Percentiles rank a stretch among this genome's conserved stretches.
phyloP scores from a whole-genome alignment of 345 rosid genomes.

The Triadica sebifera region DNA sequence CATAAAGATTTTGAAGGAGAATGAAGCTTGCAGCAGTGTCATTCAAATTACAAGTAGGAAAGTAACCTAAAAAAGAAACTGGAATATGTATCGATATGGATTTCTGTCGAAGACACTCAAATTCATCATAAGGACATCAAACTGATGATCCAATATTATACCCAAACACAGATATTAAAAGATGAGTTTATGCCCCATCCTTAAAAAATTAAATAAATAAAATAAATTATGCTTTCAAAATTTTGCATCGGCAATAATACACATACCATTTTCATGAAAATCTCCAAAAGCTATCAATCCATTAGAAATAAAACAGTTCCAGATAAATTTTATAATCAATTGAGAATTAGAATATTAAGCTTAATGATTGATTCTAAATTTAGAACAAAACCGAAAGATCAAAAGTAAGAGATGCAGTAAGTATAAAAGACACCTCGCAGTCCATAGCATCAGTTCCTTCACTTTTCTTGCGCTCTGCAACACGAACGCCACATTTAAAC shows the following conservation, averaged over 20 bases:
- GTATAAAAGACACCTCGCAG: conserved; percentile 45
- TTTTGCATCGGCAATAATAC: neutral
- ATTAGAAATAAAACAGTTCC: neutral
- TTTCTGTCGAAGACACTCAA: neutral
- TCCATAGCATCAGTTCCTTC: conserved; percentile 49
- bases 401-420: neutral
- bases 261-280: neutral
- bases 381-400: neutral
- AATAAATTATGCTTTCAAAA: neutral
- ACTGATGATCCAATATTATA: neutral
- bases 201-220: neutral
- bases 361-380: too few relatives aligned
- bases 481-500: neutral
- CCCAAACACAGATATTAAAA: too few relatives aligned
- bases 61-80: neutral
- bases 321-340: neutral
- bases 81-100: neutral
- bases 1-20: neutral
- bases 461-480: conserved; percentile 63
- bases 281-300: neutral
- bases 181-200: neutral
- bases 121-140: neutral
- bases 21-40: neutral
- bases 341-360: neutral
- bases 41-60: neutral